phyloP scores from a whole-genome alignment of 2,329 filamentous ascomycete genomes.

The Verruconis gallopava region DNA sequence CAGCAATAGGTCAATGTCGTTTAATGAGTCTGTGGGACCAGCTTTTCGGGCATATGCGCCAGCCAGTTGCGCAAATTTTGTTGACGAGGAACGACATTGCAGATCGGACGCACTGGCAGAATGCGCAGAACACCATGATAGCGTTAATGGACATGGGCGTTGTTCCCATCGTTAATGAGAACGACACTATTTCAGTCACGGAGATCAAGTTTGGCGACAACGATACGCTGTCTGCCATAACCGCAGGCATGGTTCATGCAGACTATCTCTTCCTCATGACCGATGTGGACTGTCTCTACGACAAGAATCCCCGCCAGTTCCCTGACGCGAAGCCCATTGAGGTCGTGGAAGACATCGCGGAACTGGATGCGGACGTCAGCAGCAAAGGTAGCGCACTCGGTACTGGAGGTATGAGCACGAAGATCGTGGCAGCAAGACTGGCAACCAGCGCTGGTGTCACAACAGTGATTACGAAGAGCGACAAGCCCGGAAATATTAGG shows the following conservation, averaged over 20 bases:
- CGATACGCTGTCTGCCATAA: slow-evolving; percentile 92
- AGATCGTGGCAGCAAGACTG: slow-evolving; percentile 84
- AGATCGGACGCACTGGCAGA: slow-evolving; percentile 88
- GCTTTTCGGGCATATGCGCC: slow-evolving; percentile 72
- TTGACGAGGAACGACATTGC: slow-evolving; percentile 93
- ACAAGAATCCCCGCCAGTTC: slow-evolving; percentile 80
- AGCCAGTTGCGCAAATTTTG: slow-evolving; percentile 89
- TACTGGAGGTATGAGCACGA: slow-evolving; percentile 94
- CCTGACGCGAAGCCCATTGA: slow-evolving; percentile 82
- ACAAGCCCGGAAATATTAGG: slow-evolving; percentile 82
- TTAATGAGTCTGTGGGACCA: slow-evolving; percentile 94
- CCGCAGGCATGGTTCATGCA: slow-evolving; percentile 91
- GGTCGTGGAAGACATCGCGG: slow-evolving; percentile 77
- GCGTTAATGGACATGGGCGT: slow-evolving; percentile 89
- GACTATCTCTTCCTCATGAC: slow-evolving; percentile 98
- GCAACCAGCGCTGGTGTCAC: slow-evolving; percentile 92
- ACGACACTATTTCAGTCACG: slow-evolving; percentile 89
- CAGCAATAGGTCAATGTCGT: slow-evolving; percentile 89
- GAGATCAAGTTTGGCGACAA: slow-evolving; percentile 99
- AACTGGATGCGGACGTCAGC: slow-evolving; percentile 78
- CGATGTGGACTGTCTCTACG: slow-evolving; percentile 93
- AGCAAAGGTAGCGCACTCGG: slow-evolving; percentile 78
- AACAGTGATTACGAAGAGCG: slow-evolving; percentile 86
- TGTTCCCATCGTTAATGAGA: slow-evolving; percentile 97
- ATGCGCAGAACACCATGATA: slow-evolving; percentile 88